Evolutionary conservation across 2,329 filamentous ascomycete species (phyloP).

Genomic region (Exophiala bonariae): DNA sequence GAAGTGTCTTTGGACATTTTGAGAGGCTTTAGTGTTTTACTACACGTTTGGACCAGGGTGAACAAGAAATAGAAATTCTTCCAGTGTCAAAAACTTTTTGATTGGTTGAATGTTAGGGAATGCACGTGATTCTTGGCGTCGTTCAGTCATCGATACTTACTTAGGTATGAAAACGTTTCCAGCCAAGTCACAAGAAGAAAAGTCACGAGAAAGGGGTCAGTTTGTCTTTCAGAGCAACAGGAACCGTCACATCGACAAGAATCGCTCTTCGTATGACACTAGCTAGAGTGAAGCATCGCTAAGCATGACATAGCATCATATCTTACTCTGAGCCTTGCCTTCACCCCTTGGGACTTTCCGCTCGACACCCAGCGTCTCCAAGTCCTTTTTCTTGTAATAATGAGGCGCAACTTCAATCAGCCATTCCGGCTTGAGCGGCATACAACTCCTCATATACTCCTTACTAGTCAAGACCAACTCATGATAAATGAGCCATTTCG

Average conservation of each 20-base stretch:
- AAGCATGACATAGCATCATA: constrained; percentile 2
- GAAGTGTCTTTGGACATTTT: constrained; percentile 19
- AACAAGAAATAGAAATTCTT: constrained; percentile 3
- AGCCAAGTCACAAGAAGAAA: too few species aligned
- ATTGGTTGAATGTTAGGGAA: not conserved
- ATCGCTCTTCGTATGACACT: too few species aligned
- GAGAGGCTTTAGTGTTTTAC: not conserved
- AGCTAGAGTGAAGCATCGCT: not conserved
- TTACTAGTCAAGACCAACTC: constrained; percentile 79
- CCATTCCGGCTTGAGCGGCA: constrained; percentile 84
- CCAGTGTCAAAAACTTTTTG: not conserved
- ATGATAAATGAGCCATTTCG: constrained; percentile 86
- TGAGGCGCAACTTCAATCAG: constrained; percentile 87
- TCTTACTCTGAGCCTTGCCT: constrained; percentile 36
- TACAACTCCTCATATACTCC: constrained; percentile 87
- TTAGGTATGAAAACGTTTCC: too few species aligned
- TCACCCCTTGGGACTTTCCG: constrained; percentile 70
- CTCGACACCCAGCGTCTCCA: constrained; percentile 75
- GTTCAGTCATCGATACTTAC: not conserved
- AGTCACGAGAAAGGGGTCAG: too few species aligned
- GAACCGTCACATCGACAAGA: too few species aligned
- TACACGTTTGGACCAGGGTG: not conserved
- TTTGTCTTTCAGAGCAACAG: too few species aligned
- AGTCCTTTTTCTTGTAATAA: constrained; percentile 88
- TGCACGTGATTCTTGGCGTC: too few species aligned